Percentiles rank a stretch among this genome's conserved stretches.
Evolutionary conservation across 257 asterid genomes (phyloP).

Genomic region (Salvia splendens): DNA sequence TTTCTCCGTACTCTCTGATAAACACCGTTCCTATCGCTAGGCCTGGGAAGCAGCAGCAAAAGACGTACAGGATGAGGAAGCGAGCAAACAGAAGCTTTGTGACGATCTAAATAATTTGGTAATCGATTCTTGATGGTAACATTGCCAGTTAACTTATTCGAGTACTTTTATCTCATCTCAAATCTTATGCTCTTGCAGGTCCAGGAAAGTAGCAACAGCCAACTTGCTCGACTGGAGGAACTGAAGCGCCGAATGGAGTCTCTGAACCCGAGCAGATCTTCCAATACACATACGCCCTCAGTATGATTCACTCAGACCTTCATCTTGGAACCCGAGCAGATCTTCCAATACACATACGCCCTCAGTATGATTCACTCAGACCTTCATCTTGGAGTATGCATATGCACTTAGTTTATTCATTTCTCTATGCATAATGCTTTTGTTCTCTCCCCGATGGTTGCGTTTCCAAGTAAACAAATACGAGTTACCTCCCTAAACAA

Average conservation of each 20-base stretch:
- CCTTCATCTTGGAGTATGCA: constrained; percentile 25
- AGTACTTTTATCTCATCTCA: constrained; percentile 2
- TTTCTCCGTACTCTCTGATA: constrained; percentile 25
- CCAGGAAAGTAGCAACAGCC: constrained; percentile 74
- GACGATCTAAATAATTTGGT: constrained; percentile 76
- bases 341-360: constrained; percentile 44
- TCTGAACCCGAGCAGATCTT: constrained; percentile 77
- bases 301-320: constrained; percentile 48
- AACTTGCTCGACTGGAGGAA: constrained; percentile 82
- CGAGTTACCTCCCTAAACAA: not conserved
- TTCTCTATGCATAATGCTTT: constrained; percentile 5
- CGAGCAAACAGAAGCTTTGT: constrained; percentile 72
- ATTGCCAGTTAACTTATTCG: constrained; percentile 11
- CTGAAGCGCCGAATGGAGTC: constrained; percentile 89
- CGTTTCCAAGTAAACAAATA: constrained; percentile 12
- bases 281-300: constrained; percentile 39
- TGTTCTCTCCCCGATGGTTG: not conserved
- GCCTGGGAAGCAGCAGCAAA: constrained; percentile 83
- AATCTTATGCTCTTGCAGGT: constrained; percentile 52
- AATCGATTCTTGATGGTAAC: constrained; percentile 11
- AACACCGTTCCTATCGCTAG: constrained; percentile 40
- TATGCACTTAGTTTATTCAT: not conserved
- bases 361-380: constrained; percentile 48
- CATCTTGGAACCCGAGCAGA: constrained; percentile 66
- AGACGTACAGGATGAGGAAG: constrained; percentile 78